Conservation (phyloP, 2,329 filamentous ascomycete species). For the Alternaria sp. region DNA sequence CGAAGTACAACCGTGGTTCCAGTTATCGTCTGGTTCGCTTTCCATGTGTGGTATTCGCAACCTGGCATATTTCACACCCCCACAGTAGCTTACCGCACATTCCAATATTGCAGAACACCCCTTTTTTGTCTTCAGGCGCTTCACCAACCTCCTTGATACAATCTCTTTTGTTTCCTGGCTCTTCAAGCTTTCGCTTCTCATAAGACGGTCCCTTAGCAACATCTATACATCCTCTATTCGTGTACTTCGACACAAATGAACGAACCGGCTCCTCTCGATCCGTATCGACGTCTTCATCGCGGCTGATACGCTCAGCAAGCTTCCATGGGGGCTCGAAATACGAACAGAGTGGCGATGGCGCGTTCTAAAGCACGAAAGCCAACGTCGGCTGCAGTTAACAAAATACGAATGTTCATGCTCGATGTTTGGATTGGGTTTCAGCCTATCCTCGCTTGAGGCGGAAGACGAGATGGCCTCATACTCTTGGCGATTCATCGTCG, state of each 20-base stretch:
- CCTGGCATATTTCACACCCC: not conserved
- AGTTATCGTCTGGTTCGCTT: not conserved
- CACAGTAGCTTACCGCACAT: not conserved
- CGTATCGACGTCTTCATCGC: not conserved
- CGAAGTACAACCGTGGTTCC: not conserved
- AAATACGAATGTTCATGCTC: not conserved
- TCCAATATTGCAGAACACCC: not conserved
- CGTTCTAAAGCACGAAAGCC: not conserved
- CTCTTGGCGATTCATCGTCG: conserved; percentile 40
- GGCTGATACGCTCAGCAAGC: not conserved
- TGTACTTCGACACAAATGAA: not conserved
- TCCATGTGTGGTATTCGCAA: not conserved
- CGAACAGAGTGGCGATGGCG: not conserved
- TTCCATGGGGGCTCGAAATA: not conserved
- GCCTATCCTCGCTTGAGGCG: conserved; percentile 27
- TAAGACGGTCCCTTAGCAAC: not conserved
- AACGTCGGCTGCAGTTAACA: not conserved
- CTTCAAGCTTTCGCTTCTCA: not conserved
- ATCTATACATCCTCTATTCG: not conserved
- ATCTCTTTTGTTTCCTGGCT: not conserved
- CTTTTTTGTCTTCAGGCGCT: not conserved
- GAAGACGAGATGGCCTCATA: conserved; percentile 31
- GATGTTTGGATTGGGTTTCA: conserved; percentile 35
- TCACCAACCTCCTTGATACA: not conserved
- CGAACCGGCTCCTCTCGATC: not conserved